Evolutionary conservation across 306 rosid genomes (phyloP), one percentile per base, ranked within the genome.

Genomic region (Corylus avellana): DNA sequence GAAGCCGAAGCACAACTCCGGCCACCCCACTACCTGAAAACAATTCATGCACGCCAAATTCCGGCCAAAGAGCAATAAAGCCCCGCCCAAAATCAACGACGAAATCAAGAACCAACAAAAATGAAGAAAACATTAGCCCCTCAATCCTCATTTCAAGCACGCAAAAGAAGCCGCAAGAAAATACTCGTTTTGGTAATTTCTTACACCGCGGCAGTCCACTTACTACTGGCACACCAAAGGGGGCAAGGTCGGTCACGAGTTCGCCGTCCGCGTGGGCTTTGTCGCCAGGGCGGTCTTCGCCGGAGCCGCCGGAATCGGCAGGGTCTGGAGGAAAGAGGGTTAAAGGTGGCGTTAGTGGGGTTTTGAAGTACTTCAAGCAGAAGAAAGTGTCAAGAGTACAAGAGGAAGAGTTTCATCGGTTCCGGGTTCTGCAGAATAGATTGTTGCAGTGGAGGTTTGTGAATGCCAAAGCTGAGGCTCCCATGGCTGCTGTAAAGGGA

Each of bases 201-300:
- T 64, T 77, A 70, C 85, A 78, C 25, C 76, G 78, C 7, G 87
- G 88, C 51, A 78, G 62, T 56, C 75, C 82, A 70, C 85, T 83
- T 16, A 69, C 84, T 13, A 42, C 37, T 46, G 79, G 83, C 25
- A 73, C 82, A 4, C 80, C 87, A 5, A 90, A 71, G 87, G 82
- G 57, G 27, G 4, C 80, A 1, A 72, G 68, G 11, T 57, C 84
- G 0, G 32, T 75, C 0, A 18, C 56, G 5, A 63, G 62, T 4
- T 78, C 86, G 22, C 89, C 93, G 1, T 92, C 97, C 0, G 97
- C 98, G 0, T 94, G 98, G 98, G 97, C 97, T 0, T 77, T 94
- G 56, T 94, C 98, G 0, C 97, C 97, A 0, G 97, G 90, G 17
- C 59, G 88, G 75, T 77, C 84, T 44, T 70, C 86, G 22, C 54